Evolutionary conservation across 208 protist genomes (phyloP), one percentile per base, ranked within the genome.

Genomic region (Crithidia brevicula): DNA sequence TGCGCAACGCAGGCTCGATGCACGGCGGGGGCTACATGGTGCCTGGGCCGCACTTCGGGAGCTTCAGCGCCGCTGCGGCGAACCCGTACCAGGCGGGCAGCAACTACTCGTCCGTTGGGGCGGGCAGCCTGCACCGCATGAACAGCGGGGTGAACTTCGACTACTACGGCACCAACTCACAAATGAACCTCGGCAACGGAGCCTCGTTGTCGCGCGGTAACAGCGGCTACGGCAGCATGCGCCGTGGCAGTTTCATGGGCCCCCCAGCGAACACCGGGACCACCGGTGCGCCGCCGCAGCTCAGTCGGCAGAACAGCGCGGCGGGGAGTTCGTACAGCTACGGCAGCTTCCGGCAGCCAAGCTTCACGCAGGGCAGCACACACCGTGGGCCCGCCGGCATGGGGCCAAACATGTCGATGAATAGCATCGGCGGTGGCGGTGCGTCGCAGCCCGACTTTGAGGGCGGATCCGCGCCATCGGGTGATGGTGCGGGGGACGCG

Each of bases 101-200:
- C 10, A 76, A 54, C 59, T 71, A 50, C 30, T 50, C 46, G 33
- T 80, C 74, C 40, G 28, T 33, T 46, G 65, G 67, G 18, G 72
- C 67, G 4, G 67, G 60, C 27, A 73, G 66, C 22, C 62, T 86
- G 25, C 77, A 72, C 42, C 81, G 72, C 36, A 67, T 71, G 40
- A 71, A 69, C 64, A 82, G 81, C 57, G 71, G 74, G 20, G 1
- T 83, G 22, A 74, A 80, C 61, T 80, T 80, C 20, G 52, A 46
- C 51, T 66, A 57, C 46, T 70, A 63, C 56, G 63, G 40, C 49
- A 64, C 54, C 13, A 66, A 4, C 61, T 72, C 60, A 10, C 70
- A 64, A 30, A 38, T 47, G 52, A 36, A 52, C 54, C 33, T 77
- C 28, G 28, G 8, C 49, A 54, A 4, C 27, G 36, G 40, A 22